Percentiles rank a stretch among this genome's conserved stretches.
These are phyloP conservation scores for Neurospora terricola DNA, from an alignment of 495 filamentous ascomycete species.

Conservation along the genomic window DNA sequence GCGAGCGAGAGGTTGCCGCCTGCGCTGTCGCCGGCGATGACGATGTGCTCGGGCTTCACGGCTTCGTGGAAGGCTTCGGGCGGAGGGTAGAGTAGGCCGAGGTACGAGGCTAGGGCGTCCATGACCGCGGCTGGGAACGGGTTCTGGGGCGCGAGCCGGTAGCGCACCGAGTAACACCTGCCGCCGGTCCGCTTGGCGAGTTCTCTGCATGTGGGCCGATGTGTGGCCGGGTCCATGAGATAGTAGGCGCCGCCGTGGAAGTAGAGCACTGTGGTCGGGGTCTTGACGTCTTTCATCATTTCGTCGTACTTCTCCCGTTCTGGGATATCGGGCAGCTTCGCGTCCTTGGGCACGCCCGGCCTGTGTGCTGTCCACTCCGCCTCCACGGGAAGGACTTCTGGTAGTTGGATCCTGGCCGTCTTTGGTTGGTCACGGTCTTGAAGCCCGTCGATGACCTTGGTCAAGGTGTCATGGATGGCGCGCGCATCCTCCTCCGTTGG, in stretches of 20 bases:
- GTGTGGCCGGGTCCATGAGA: conserved; percentile 66
- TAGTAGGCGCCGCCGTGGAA: conserved; percentile 88
- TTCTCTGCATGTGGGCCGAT: conserved; percentile 37
- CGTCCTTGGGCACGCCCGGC: conserved; percentile 43
- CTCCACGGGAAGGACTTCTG: conserved; percentile 47
- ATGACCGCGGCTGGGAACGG: conserved; percentile 76
- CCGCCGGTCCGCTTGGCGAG: conserved; percentile 42
- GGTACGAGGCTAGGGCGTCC: conserved; percentile 74
- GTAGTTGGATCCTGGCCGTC: conserved; percentile 30
- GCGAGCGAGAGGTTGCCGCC: conserved; percentile 68
- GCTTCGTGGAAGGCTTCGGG: conserved; percentile 60
- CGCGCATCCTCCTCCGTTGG: conserved; percentile 28
- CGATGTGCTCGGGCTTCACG: conserved; percentile 58
- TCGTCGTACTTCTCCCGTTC: conserved; percentile 63
- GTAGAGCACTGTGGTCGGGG: conserved; percentile 64
- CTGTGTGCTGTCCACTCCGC: conserved; percentile 85
- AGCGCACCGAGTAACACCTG: conserved; percentile 70
- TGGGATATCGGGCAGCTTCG: conserved; percentile 44
- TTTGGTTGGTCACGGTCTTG: conserved; percentile 24
- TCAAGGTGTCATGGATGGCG: conserved; percentile 46
- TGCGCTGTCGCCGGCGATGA: conserved; percentile 79
- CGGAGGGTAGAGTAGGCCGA: conserved; percentile 74
- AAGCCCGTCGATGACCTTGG: conserved; percentile 58
- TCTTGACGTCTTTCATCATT: conserved; percentile 60
- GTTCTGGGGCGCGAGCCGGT: conserved; percentile 75